phyloP scores from a whole-genome alignment of 2,329 filamentous ascomycete genomes.

The Teratosphaeria pseudoeucalypti region DNA sequence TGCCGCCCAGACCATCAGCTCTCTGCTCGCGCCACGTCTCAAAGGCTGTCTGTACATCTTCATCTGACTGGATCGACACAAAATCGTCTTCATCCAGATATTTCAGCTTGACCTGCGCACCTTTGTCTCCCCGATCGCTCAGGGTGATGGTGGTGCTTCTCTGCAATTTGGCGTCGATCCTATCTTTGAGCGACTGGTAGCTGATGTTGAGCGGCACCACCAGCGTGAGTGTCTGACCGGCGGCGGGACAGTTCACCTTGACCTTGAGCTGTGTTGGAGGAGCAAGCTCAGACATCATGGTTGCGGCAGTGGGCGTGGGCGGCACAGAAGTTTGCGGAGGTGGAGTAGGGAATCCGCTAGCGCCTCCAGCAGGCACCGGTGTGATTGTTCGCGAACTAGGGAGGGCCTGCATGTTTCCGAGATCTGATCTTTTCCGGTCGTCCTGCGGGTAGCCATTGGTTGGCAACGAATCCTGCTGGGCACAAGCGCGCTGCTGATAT shows the following conservation, averaged over 20 bases:
- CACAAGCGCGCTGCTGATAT: conserved; percentile 7
- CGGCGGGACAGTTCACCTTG: conserved; percentile 70
- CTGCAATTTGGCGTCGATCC: conserved; percentile 89
- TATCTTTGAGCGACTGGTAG: conserved; percentile 85
- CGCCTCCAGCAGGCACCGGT: conserved; percentile 25
- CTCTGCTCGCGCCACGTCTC: conserved; percentile 82
- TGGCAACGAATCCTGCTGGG: conserved; percentile 12
- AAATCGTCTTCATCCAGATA: conserved; percentile 91
- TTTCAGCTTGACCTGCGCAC: conserved; percentile 62
- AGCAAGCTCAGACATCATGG: not conserved
- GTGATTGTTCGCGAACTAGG: conserved; percentile 29
- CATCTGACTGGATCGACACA: conserved; percentile 87
- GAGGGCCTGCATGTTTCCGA: conserved; percentile 10
- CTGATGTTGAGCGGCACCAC: conserved; percentile 93
- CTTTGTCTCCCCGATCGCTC: conserved; percentile 39
- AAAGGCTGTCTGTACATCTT: conserved; percentile 93
- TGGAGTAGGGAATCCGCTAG: conserved; percentile 17
- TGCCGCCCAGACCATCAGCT: conserved; percentile 33
- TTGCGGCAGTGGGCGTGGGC: not conserved
- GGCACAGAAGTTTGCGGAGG: conserved; percentile 6
- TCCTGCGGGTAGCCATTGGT: conserved; percentile 6
- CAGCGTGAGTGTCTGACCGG: conserved; percentile 86
- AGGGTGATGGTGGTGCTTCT: conserved; percentile 79
- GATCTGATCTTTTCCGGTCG: conserved; percentile 4
- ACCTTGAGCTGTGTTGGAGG: conserved; percentile 73